These are phyloP conservation scores for Apostasia ramifera DNA, from an alignment of 106 monocot species.

Conservation along the genomic window DNA sequence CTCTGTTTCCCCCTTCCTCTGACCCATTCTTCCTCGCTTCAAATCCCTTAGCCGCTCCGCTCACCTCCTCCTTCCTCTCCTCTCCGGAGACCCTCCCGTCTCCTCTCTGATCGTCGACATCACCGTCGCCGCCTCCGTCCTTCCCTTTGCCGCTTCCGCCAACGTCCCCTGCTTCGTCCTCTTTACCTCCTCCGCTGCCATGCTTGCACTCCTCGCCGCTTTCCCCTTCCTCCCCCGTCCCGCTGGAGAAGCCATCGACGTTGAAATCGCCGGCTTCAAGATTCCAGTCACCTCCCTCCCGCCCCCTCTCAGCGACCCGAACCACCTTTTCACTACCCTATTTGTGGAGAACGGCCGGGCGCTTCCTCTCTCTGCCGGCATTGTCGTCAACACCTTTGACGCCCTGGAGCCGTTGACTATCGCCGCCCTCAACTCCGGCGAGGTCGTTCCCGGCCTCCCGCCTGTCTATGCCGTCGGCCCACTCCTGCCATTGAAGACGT, in stretches of 20 bases:
- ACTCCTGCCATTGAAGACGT: background rate
- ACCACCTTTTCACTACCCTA: conserved; percentile 18
- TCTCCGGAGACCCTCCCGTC: conserved; percentile 16
- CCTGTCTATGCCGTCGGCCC: conserved; percentile 44
- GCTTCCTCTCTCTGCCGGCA: conserved; percentile 13
- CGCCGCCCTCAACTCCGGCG: conserved; percentile 21
- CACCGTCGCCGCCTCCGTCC: conserved; percentile 13
- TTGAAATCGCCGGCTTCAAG: conserved; percentile 19
- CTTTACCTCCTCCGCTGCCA: conserved; percentile 35
- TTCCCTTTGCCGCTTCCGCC: conserved; percentile 6
- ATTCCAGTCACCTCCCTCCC: conserved; percentile 16
- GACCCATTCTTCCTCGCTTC: conserved; percentile 57
- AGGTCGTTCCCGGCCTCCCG: conserved; percentile 19
- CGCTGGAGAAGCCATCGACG: conserved; percentile 12
- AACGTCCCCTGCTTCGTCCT: conserved; percentile 28
- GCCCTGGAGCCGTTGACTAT: conserved; percentile 31
- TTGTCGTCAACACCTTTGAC: conserved; percentile 49
- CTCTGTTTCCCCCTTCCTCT: conserved; percentile 3
- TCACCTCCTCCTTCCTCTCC: conserved; percentile 19
- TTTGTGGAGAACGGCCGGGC: conserved; percentile 21
- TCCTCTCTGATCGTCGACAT: conserved; percentile 34
- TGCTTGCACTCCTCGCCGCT: conserved; percentile 28
- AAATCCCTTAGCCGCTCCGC: conserved; percentile 35
- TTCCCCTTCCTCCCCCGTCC: conserved; percentile 13
- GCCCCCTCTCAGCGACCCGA: conserved; percentile 16